These are phyloP conservation scores for Daldinia eschscholtzii DNA, from an alignment of 2,329 filamentous ascomycete genomes.

Conservation along the genomic window DNA sequence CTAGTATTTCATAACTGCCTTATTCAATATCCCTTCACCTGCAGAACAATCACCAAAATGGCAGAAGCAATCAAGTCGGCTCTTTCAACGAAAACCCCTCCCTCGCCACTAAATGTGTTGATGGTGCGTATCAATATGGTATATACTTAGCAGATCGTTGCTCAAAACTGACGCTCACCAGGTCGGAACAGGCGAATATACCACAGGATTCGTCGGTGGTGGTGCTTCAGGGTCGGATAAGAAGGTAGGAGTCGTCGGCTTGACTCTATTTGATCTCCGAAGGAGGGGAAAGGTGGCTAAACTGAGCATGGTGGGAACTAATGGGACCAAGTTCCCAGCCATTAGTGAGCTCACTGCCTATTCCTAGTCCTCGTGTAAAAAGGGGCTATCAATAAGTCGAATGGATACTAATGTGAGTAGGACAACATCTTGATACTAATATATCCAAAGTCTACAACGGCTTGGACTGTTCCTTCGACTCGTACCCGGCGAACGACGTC, in stretches of 20 bases:
- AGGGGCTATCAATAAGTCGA: slow-evolving; percentile 1
- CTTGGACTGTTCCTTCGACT: slow-evolving; percentile 87
- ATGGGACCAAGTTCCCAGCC: slow-evolving; percentile 89
- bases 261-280: slow-evolving; percentile 90
- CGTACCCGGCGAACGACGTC: slow-evolving; percentile 80
- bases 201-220: slow-evolving; percentile 90
- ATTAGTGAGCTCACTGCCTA: slow-evolving; percentile 73
- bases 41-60: slow-evolving; percentile 33
- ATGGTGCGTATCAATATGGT: slow-evolving; percentile 65
- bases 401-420: slow-evolving; percentile 57
- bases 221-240: slow-evolving; percentile 91
- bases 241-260: slow-evolving; percentile 92
- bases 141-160: slow-evolving; percentile 2
- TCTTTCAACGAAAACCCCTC: slow-evolving; percentile 32
- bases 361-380: slow-evolving; percentile 1
- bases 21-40: neutral
- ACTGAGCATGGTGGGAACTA: slow-evolving; percentile 90
- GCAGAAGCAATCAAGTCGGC: slow-evolving; percentile 44
- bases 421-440: slow-evolving; percentile 87
- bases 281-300: slow-evolving; percentile 88
- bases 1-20: neutral
- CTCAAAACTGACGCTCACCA: slow-evolving; percentile 36
- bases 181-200: slow-evolving; percentile 96
- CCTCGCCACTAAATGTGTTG: slow-evolving; percentile 72
- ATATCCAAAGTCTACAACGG: slow-evolving; percentile 89